Conservation (phyloP, 2,329 filamentous ascomycete species). For the Trichoderma sp. region DNA sequence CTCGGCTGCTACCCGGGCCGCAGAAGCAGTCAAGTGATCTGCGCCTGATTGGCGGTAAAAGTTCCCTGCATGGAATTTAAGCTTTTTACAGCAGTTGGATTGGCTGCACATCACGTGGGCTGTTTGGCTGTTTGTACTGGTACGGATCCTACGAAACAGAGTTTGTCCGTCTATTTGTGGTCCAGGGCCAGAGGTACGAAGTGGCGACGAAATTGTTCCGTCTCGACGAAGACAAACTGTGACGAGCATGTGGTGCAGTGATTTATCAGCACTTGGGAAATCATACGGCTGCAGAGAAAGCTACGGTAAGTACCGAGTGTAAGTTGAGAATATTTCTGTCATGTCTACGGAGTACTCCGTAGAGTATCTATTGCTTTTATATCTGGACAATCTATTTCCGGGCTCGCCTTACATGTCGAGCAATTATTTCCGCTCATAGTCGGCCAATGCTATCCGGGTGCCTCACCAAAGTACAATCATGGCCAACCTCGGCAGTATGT, state of each 20-base stretch:
- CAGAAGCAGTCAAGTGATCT: background rate
- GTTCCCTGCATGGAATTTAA: constrained; percentile 17
- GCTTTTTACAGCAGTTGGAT: background rate
- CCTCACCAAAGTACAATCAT: background rate
- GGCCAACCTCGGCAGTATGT: background rate
- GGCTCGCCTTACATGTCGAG: background rate
- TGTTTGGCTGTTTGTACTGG: background rate
- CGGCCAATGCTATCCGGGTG: background rate
- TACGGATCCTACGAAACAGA: background rate
- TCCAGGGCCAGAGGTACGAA: background rate
- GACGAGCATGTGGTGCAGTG: background rate
- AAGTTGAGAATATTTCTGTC: background rate
- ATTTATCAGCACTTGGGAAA: background rate
- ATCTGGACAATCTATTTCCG: background rate
- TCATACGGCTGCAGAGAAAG: background rate
- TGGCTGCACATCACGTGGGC: background rate
- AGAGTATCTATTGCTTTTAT: background rate
- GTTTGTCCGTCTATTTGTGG: background rate
- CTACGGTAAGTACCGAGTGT: background rate
- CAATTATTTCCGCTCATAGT: background rate
- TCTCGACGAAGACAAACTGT: background rate
- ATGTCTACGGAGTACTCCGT: too few species aligned
- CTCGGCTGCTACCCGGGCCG: background rate
- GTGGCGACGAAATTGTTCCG: background rate
- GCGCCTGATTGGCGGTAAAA: constrained; percentile 5